phyloP scores from a whole-genome alignment of 1,284 basidiomycete species.

The Mycena citricolor region DNA sequence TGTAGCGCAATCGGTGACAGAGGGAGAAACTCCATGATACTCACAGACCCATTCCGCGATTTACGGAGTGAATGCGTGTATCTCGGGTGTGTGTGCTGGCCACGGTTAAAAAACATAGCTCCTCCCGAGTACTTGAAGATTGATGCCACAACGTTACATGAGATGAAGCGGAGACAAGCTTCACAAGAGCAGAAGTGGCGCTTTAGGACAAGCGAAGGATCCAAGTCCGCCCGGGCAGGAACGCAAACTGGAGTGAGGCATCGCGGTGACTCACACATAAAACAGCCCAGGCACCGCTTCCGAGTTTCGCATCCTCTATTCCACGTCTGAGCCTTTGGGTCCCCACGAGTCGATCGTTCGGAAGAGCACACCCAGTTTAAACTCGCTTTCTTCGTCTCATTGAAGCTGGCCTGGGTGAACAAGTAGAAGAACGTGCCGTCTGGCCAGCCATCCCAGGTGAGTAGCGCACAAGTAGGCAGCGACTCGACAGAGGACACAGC shows the following conservation, averaged over 20 bases:
- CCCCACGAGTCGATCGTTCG: neutral
- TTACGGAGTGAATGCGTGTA: conserved; percentile 10
- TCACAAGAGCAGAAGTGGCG: conserved; percentile 4
- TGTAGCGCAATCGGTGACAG: no score
- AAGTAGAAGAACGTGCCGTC: conserved; percentile 1
- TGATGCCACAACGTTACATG: conserved; percentile 8
- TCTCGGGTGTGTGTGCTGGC: conserved; percentile 22
- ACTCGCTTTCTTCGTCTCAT: neutral
- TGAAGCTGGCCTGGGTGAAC: neutral
- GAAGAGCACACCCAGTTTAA: conserved; percentile 1
- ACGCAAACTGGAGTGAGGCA: conserved; percentile 23
- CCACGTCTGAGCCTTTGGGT: conserved; percentile 10
- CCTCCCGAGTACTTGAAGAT: conserved; percentile 17
- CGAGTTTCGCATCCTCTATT: conserved; percentile 18
- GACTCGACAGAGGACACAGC: no score
- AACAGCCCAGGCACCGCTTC: conserved; percentile 23
- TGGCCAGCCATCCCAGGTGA: conserved; percentile 11
- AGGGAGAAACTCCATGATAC: no score
- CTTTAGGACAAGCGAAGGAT: neutral
- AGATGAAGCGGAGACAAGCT: neutral
- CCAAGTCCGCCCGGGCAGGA: conserved; percentile 1
- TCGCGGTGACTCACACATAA: conserved; percentile 22
- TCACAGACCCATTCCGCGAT: no score
- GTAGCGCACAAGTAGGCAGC: no score
- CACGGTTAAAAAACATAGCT: conserved; percentile 23